Evolutionary conservation across 495 filamentous ascomycete genomes (phyloP).

Genomic region (Aspergillus mulundensis): DNA sequence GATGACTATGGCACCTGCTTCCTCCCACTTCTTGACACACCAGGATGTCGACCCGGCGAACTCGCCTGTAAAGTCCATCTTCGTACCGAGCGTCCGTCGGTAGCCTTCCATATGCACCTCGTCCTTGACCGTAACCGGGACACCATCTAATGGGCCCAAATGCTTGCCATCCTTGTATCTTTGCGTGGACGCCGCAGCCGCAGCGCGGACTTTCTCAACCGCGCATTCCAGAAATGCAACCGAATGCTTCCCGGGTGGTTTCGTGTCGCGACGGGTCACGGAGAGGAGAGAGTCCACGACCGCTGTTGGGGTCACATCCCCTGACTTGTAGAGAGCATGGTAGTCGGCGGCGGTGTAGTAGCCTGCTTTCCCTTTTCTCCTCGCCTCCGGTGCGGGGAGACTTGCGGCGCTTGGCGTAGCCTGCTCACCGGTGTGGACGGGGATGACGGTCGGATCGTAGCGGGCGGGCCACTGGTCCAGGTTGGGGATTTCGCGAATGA

Average conservation of each 20-base stretch:
- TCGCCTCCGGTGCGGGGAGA: slow-evolving; percentile 21
- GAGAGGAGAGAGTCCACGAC: slow-evolving; percentile 69
- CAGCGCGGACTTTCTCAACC: slow-evolving; percentile 55
- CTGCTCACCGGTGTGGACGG: slow-evolving; percentile 37
- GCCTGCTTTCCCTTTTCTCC: slow-evolving; percentile 34
- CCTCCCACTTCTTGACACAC: slow-evolving; percentile 70
- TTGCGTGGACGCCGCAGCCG: slow-evolving; percentile 66
- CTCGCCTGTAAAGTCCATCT: slow-evolving; percentile 52
- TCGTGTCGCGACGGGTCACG: slow-evolving; percentile 57
- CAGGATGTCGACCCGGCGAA: slow-evolving; percentile 52
- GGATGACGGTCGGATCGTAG: slow-evolving; percentile 84
- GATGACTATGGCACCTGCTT: slow-evolving; percentile 75
- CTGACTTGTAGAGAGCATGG: slow-evolving; percentile 64
- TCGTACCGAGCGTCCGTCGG: slow-evolving; percentile 58
- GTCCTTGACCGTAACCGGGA: slow-evolving; percentile 84
- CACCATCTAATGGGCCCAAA: slow-evolving; percentile 70
- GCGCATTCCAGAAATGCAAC: slow-evolving; percentile 64
- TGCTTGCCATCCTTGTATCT: slow-evolving; percentile 63
- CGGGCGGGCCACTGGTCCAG: slow-evolving; percentile 59
- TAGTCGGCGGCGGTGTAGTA: slow-evolving; percentile 76
- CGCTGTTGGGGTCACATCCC: slow-evolving; percentile 62
- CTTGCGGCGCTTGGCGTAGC: slow-evolving; percentile 29
- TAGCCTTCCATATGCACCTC: slow-evolving; percentile 77
- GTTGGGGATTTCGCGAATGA: slow-evolving; percentile 52
- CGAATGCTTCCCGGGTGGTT: slow-evolving; percentile 54